Evolutionary conservation across 441 rosid species (phyloP), one percentile per base, ranked within the genome.

Genomic region (Pelargonium cotyledonis): DNA sequence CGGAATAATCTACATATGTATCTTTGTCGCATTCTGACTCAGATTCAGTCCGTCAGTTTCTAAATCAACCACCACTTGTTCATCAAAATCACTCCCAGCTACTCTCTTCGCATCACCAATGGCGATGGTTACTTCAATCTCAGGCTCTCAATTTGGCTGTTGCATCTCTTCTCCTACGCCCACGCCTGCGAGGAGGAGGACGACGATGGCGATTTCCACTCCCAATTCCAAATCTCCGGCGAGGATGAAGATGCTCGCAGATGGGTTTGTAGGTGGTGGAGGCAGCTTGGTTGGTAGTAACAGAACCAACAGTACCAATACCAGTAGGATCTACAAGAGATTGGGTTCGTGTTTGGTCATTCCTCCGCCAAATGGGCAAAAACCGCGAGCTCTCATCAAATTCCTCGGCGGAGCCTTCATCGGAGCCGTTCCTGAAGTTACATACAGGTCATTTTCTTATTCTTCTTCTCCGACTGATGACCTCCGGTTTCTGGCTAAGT

Each of bases 321-420:
- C 23, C 55, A 15, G 14, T 75, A 74, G 63, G 68, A 51, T 66
- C 26, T 85, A 77, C 81, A 79, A 16, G 67, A 78, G 81, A 72
- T 71, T 82, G 55, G 88, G 79, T 38, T 81, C 85, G 72, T 93
- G 97, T 74, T 68, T 86, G 62, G 83, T 88, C 49, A 78, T 86
- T 41, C 85, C 95, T 63, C 96, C 93, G 8, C 72, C 81, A 9
- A 76, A 58, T 21, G 84, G 84, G 44, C 80, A 69, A 72, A 86
- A 78, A 68, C 92, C 95, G 5, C 84, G 89, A 0, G 96, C 89
- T 14, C 84, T 91, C 73, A 79, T 94, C 84, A 85, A 94, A 64
- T 91, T 94, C 86, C 72, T 91, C 40, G 98, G 96, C 3, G 93
- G 96, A 31, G 96, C 97, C 53, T 94, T 94, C 82, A 65, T 94